Evolutionary conservation across 2,329 filamentous ascomycete species (phyloP), one percentile per base, ranked within the genome.

Genomic region (Colletotrichum cordylinicola): DNA sequence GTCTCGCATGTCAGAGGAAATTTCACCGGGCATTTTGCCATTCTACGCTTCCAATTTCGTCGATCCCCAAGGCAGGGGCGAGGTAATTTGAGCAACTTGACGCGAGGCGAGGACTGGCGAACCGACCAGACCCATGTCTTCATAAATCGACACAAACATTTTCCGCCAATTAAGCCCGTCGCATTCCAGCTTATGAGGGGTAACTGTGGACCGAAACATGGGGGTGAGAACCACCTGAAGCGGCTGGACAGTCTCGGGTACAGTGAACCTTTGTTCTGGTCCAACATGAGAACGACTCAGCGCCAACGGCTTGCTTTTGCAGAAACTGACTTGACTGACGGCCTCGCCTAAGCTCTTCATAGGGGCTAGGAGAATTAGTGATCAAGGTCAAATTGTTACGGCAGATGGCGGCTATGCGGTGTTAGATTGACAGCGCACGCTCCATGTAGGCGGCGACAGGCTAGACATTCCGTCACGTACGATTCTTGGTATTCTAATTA

Each of bases 171-270:
- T 4, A 15, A 62, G 56, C 55, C 37, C 16, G 33, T 8, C n/a
- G 6, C 12, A 58, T 60, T 75, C 56, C 64, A 24, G 73, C 64
- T 75, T 68, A 75, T 62, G 58, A 75, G 70, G 73, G 73, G 64
- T 52, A 73, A 68, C 35, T 67, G 27, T 73, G 73, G 70, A 52
- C 55, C 58, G 1, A n/a, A 62, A 39, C 62, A 64, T 62, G 37
- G 56, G 43, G 62, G n/a, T 52, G n/a, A 29, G 39, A 24, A 18
- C 48, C 48, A 65, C 70, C 73, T 73, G 69, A 69, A 29, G 70
- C 64, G 27, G 39, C 39, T 60, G 35, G 58, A 29, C 27, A 62
- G 74, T 75, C 70, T 75, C 74, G 70, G 58, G 27, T 75, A 73
- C 58, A 69, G 64, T 65, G 65, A 48, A 58, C 21, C 31, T 43